Conservation (phyloP, 2,329 filamentous ascomycete genomes). For the Corinectria fuckeliana region DNA sequence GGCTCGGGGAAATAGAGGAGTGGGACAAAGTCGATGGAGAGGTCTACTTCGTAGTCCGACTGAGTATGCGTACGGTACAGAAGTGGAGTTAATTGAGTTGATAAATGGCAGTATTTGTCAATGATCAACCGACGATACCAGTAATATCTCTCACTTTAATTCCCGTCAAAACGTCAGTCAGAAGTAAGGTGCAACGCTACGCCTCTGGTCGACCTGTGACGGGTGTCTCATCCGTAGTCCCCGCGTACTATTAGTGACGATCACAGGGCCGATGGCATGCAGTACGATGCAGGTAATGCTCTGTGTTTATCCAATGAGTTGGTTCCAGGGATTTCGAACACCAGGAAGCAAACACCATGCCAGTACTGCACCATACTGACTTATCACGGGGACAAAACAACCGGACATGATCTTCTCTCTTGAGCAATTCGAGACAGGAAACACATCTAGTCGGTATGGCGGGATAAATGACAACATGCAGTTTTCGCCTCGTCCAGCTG, state of each 20-base stretch:
- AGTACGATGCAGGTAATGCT: background rate
- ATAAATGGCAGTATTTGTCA: background rate
- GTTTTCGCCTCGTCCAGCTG: background rate
- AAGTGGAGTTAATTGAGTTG: background rate
- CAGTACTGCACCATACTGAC: too few species aligned
- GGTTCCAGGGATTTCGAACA: background rate
- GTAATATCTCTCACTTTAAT: too few species aligned
- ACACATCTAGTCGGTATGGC: background rate
- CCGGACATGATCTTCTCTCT: too few species aligned
- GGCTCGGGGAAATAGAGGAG: background rate
- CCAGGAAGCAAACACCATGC: too few species aligned
- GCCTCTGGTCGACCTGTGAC: background rate
- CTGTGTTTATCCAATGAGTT: too few species aligned
- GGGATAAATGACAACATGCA: background rate
- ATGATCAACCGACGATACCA: too few species aligned
- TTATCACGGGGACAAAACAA: too few species aligned
- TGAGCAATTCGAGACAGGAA: too few species aligned
- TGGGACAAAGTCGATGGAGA: background rate
- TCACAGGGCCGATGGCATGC: slow-evolving; percentile 3
- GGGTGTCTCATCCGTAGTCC: background rate
- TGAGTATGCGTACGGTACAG: background rate
- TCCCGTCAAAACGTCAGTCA: background rate
- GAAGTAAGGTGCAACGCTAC: background rate
- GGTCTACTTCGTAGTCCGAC: too few species aligned
- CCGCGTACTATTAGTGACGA: background rate